phyloP scores from a whole-genome alignment of 139 green algal genomes.

The Edaphochlamys debaryana region DNA sequence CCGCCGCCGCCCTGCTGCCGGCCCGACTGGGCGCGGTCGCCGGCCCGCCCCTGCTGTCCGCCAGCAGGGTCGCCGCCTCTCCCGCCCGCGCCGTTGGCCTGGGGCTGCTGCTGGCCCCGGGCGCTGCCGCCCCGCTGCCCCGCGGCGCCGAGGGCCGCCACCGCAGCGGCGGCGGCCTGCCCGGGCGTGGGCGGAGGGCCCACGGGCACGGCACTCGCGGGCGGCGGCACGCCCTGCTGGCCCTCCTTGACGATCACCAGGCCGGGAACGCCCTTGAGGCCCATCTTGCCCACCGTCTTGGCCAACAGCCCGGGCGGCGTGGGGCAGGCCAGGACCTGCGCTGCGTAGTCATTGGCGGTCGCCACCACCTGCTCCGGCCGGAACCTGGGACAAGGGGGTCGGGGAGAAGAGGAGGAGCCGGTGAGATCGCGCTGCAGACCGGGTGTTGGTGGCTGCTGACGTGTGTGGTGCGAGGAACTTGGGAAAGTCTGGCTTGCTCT shows the following conservation, averaged over 20 bases:
- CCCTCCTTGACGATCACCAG: constrained; percentile 15
- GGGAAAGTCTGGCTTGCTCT: too few species aligned
- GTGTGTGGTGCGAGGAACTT: too few species aligned
- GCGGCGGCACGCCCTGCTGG: not conserved
- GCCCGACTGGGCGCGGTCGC: not conserved
- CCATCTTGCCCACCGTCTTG: constrained; percentile 93
- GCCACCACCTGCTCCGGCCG: constrained; percentile 71
- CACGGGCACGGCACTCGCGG: not conserved
- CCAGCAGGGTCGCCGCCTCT: not conserved
- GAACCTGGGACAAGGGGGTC: constrained; percentile 51
- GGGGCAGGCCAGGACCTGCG: constrained; percentile 47
- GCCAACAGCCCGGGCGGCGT: constrained; percentile 73
- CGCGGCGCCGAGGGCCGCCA: not conserved
- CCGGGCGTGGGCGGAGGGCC: not conserved
- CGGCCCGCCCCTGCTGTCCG: not conserved
- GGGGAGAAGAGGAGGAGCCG: too few species aligned
- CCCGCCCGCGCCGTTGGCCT: too few species aligned
- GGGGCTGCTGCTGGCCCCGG: not conserved
- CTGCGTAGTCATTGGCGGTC: constrained; percentile 63
- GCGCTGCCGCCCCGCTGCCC: not conserved
- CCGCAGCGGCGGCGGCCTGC: constrained; percentile 3
- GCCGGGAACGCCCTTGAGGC: constrained; percentile 80
- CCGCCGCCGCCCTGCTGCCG: not conserved
- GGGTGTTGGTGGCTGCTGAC: too few species aligned
- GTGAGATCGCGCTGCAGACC: too few species aligned